Percentiles rank a stretch among this genome's conserved stretches.
phyloP scores from a whole-genome alignment of 208 protist genomes.

The Zelonia costaricensis region DNA sequence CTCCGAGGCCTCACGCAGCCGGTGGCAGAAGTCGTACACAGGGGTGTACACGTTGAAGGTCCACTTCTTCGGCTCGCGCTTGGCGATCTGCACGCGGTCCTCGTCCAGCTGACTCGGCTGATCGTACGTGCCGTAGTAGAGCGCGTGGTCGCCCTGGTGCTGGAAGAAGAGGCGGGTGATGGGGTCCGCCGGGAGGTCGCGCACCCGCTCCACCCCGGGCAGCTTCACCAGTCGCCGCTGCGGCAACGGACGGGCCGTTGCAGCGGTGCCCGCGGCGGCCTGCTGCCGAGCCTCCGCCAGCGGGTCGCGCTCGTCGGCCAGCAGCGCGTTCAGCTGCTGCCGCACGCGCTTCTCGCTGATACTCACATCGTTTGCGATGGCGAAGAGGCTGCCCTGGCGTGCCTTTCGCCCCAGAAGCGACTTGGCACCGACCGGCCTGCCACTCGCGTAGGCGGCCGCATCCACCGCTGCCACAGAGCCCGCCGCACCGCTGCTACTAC shows the following conservation, averaged over 20 bases:
- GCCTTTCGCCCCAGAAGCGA: slow-evolving; percentile 48
- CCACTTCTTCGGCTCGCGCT: slow-evolving; percentile 71
- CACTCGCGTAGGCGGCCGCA: not conserved
- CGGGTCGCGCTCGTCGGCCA: slow-evolving; percentile 73
- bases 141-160: slow-evolving; percentile 89
- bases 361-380: slow-evolving; percentile 67
- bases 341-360: slow-evolving; percentile 69
- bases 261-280: slow-evolving; percentile 4
- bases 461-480: no score
- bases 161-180: slow-evolving; percentile 93
- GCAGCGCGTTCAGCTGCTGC: slow-evolving; percentile 76
- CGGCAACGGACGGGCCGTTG: slow-evolving; percentile 27
- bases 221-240: slow-evolving; percentile 70
- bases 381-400: slow-evolving; percentile 78
- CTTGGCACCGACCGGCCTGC: slow-evolving; percentile 18
- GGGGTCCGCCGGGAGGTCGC: slow-evolving; percentile 87
- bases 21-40: slow-evolving; percentile 91
- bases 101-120: slow-evolving; percentile 66
- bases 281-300: slow-evolving; percentile 17
- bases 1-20: slow-evolving; percentile 84
- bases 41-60: slow-evolving; percentile 79
- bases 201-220: slow-evolving; percentile 78
- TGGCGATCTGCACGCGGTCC: slow-evolving; percentile 87
- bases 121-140: slow-evolving; percentile 92
- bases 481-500: no score